Conservation (phyloP, 1,284 basidiomycete species). For the Trichosporon coremiiforme region DNA sequence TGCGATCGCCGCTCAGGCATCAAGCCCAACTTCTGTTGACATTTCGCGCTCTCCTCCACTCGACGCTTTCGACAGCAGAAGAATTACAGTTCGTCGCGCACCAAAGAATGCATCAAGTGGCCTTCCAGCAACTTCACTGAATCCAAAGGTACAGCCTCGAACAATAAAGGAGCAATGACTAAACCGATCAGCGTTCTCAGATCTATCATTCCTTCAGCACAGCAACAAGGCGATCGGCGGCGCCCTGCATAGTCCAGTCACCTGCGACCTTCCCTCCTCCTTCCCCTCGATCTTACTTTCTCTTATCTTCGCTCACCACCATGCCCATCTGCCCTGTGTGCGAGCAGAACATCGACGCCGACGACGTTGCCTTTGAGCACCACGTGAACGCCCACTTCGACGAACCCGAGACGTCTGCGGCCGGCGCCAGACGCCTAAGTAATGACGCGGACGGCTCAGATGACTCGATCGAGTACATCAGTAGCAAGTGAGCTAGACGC, state of each 20-base stretch:
- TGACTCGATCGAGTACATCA: slow-evolving; percentile 14
- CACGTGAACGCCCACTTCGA: slow-evolving; percentile 49
- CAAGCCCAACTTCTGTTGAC: background rate
- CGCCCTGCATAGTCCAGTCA: background rate
- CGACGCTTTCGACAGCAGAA: too few species aligned
- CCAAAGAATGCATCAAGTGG: background rate
- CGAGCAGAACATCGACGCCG: slow-evolving; percentile 33
- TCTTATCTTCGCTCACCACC: background rate
- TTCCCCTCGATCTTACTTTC: too few species aligned
- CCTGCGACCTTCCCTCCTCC: background rate
- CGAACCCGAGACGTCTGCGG: background rate
- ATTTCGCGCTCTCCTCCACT: background rate
- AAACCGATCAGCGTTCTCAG: background rate
- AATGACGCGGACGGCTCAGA: background rate
- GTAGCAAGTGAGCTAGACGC: slow-evolving; percentile 20
- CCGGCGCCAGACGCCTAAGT: background rate
- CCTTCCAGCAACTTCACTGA: too few species aligned
- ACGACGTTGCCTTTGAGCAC: slow-evolving; percentile 36
- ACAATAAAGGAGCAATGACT: background rate
- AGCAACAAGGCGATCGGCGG: background rate
- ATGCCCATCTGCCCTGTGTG: slow-evolving; percentile 45
- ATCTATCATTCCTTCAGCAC: background rate
- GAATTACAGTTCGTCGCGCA: too few species aligned
- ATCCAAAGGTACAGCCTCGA: background rate
- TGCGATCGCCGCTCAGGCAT: background rate